Conservation (phyloP, 371 early-diverging fungal genomes). For the Mucor plumbeus region DNA sequence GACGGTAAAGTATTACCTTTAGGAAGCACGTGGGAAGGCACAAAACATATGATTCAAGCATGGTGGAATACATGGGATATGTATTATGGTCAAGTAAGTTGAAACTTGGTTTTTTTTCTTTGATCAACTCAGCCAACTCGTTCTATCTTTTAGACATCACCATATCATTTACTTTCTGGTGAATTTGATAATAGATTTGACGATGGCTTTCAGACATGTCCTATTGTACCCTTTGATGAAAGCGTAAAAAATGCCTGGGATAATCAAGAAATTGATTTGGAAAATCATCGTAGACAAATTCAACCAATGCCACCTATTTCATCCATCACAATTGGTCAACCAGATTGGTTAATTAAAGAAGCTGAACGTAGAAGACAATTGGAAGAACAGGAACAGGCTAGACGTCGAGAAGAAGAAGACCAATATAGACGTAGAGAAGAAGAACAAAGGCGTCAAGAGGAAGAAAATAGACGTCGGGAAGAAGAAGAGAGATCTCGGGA, state of each 20-base stretch:
- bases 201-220: slow-evolving; percentile 27
- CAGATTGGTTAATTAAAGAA: slow-evolving; percentile 25
- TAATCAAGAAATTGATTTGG: slow-evolving; percentile 27
- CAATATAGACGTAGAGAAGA: background rate
- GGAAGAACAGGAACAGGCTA: slow-evolving; percentile 1
- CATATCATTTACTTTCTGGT: slow-evolving; percentile 26
- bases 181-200: slow-evolving; percentile 12
- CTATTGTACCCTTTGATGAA: slow-evolving; percentile 36
- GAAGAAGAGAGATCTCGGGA: slow-evolving; percentile 9
- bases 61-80: slow-evolving; percentile 81
- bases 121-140: background rate
- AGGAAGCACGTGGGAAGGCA: slow-evolving; percentile 52
- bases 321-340: slow-evolving; percentile 28
- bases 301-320: slow-evolving; percentile 38
- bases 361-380: background rate
- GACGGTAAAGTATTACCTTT: slow-evolving; percentile 61
- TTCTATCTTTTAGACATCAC: slow-evolving; percentile 20
- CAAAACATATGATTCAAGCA: slow-evolving; percentile 54
- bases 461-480: slow-evolving; percentile 11
- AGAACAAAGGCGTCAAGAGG: background rate
- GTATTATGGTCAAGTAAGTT: slow-evolving; percentile 53
- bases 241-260: slow-evolving; percentile 42
- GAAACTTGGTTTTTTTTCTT: background rate
- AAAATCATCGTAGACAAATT: slow-evolving; percentile 34
- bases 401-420: background rate